phyloP scores from a whole-genome alignment of 768 basidiomycete species.

The Amanita polypyramis region DNA sequence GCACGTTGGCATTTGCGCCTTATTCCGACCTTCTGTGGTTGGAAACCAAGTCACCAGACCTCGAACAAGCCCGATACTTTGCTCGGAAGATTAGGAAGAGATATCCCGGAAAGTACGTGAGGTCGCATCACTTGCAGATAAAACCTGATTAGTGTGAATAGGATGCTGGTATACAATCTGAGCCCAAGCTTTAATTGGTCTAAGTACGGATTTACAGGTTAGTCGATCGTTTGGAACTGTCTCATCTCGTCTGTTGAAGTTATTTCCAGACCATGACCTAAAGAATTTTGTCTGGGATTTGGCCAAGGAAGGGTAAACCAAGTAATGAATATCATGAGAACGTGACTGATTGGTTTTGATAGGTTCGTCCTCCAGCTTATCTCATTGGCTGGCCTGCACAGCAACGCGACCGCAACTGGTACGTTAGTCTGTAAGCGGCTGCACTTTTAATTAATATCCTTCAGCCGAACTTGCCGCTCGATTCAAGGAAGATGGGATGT shows the following conservation, averaged over 20 bases:
- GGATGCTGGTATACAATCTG: conserved; percentile 87
- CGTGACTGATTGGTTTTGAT: conserved; percentile 5
- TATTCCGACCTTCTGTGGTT: conserved; percentile 89
- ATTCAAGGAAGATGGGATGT: conserved; percentile 85
- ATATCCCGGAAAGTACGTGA: conserved; percentile 59
- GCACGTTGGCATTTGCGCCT: conserved; percentile 70
- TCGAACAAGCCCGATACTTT: conserved; percentile 70
- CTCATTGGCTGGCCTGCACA: conserved; percentile 85
- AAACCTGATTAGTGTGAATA: conserved; percentile 16
- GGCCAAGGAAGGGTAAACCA: conserved; percentile 68
- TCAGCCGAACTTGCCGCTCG: conserved; percentile 68
- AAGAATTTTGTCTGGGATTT: conserved; percentile 88
- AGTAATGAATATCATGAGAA: not conserved
- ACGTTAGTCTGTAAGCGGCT: conserved; percentile 10
- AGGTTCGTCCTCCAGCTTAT: conserved; percentile 82
- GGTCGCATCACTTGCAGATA: not conserved
- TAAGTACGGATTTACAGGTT: conserved; percentile 68
- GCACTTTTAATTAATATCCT: conserved; percentile 5
- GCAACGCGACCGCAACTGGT: conserved; percentile 73
- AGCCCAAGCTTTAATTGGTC: conserved; percentile 94
- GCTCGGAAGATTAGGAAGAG: conserved; percentile 63
- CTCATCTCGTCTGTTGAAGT: not conserved
- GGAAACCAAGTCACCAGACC: conserved; percentile 83
- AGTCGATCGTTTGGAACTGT: conserved; percentile 5
- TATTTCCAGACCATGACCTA: conserved; percentile 49